Conservation (phyloP, 495 filamentous ascomycete species). For the Hypoxylon rickii region DNA sequence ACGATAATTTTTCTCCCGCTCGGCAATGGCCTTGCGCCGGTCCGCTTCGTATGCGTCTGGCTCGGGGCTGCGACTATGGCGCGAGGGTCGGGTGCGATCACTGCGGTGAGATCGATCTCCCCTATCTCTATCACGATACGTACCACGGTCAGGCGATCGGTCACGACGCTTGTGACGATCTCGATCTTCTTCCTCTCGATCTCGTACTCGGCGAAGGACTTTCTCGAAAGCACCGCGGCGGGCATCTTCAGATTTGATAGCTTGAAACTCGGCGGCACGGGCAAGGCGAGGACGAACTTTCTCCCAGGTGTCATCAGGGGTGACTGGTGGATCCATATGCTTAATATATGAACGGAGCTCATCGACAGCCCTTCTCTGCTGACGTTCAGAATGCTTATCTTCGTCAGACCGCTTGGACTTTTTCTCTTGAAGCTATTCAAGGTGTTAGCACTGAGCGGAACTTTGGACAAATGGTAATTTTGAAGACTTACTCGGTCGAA, state of each 20-base stretch:
- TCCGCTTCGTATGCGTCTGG: conserved; percentile 87
- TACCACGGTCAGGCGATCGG: conserved; percentile 63
- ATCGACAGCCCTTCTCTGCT: conserved; percentile 84
- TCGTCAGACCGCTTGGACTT: conserved; percentile 73
- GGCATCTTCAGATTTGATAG: conserved; percentile 78
- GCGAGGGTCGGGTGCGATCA: conserved; percentile 53
- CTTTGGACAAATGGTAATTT: background rate
- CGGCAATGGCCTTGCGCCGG: conserved; percentile 80
- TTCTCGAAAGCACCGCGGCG: conserved; percentile 90
- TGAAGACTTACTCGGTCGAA: conserved; percentile 67
- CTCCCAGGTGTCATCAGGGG: conserved; percentile 80
- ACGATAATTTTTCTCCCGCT: conserved; percentile 84
- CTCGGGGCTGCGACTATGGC: conserved; percentile 77
- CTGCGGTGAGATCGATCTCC: conserved; percentile 66
- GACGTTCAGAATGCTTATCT: conserved; percentile 81
- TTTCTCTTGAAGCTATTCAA: conserved; percentile 70
- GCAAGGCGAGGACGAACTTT: conserved; percentile 77
- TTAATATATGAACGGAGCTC: conserved; percentile 86
- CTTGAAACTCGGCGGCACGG: conserved; percentile 79
- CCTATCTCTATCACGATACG: conserved; percentile 62
- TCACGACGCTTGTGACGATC: conserved; percentile 70
- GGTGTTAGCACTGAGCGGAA: conserved; percentile 23
- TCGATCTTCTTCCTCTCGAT: conserved; percentile 89
- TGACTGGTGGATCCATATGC: conserved; percentile 85
- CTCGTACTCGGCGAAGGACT: conserved; percentile 82